phyloP scores from a whole-genome alignment of 768 basidiomycete species.

The Kwoniella newhampshirensis region DNA sequence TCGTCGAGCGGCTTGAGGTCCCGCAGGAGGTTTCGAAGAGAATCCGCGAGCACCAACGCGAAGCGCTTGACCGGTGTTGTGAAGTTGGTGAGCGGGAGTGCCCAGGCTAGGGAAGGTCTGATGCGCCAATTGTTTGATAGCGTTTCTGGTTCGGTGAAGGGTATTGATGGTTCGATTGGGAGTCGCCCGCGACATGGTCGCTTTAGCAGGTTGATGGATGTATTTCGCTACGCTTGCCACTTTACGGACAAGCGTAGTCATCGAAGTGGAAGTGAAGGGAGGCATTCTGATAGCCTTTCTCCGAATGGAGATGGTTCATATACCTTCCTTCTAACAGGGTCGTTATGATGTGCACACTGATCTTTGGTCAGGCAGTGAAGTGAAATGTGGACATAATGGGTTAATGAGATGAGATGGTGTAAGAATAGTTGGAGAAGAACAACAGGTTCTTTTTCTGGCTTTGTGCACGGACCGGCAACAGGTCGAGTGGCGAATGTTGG shows the following conservation, averaged over 20 bases:
- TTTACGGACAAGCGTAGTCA: conserved; percentile 32
- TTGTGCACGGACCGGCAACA: too few species aligned
- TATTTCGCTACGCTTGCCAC: conserved; percentile 24
- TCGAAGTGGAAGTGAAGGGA: conserved; percentile 31
- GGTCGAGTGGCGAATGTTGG: too few species aligned
- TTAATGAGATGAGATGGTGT: too few species aligned
- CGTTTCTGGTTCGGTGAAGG: conserved; percentile 12
- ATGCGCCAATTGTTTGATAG: conserved; percentile 5
- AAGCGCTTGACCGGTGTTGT: conserved; percentile 3
- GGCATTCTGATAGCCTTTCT: conserved; percentile 2
- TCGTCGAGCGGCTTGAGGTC: not conserved
- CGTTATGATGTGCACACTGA: too few species aligned
- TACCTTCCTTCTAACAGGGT: too few species aligned
- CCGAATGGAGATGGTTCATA: too few species aligned
- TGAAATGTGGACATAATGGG: too few species aligned
- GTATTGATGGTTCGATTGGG: conserved; percentile 6
- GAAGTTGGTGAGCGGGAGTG: conserved; percentile 14
- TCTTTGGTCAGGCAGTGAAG: too few species aligned
- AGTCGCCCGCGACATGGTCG: not conserved
- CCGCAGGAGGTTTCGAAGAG: not conserved
- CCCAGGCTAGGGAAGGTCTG: conserved; percentile 12
- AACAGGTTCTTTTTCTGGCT: too few species aligned
- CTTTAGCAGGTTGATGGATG: conserved; percentile 17
- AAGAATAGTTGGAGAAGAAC: too few species aligned
- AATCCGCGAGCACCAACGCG: conserved; percentile 1